phyloP scores from a whole-genome alignment of 257 asterid genomes.

The Mitragyna speciosa region DNA sequence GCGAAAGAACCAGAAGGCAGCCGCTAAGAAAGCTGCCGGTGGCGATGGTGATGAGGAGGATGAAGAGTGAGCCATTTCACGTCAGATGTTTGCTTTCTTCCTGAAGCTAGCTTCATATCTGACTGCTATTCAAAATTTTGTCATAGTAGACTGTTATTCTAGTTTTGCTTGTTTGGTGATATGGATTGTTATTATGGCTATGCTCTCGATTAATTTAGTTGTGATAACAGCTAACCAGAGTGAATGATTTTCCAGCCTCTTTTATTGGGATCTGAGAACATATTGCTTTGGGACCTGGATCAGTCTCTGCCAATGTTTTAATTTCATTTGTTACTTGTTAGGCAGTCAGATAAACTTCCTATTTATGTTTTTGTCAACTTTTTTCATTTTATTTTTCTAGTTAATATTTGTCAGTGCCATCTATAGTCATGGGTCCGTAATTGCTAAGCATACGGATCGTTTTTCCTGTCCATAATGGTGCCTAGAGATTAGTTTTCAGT shows the following conservation, averaged over 20 bases:
- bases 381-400: background rate
- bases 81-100: background rate
- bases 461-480: background rate
- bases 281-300: background rate
- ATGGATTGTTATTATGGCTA: background rate
- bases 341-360: background rate
- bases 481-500: background rate
- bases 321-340: background rate
- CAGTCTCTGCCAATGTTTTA: background rate
- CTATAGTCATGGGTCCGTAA: background rate
- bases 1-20: slow-evolving; percentile 46
- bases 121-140: slow-evolving; percentile 5
- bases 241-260: background rate
- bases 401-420: background rate
- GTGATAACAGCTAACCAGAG: background rate
- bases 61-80: slow-evolving; percentile 27
- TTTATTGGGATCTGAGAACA: background rate
- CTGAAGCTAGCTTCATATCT: background rate
- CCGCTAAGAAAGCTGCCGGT: slow-evolving; percentile 38
- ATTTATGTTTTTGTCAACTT: background rate
- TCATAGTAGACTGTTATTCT: background rate
- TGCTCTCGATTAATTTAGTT: slow-evolving; percentile 1
- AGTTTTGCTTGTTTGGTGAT: background rate
- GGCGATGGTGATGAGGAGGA: slow-evolving; percentile 38
- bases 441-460: background rate